These are phyloP conservation scores for Solanum commersonii DNA, from an alignment of 257 asterid genomes.

Conservation along the genomic window DNA sequence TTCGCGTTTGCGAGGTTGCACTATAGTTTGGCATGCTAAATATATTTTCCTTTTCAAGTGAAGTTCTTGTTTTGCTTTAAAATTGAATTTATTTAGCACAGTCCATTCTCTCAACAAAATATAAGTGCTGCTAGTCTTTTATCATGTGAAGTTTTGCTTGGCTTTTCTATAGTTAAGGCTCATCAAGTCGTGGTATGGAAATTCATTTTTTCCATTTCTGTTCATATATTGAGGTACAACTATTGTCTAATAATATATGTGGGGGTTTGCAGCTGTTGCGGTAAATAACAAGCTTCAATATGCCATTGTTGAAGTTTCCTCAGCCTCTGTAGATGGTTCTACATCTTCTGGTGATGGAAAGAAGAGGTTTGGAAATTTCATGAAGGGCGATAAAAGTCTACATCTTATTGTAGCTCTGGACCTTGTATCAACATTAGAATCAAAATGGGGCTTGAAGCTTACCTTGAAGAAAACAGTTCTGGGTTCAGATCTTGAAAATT, in stretches of 20 bases:
- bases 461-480: conserved; percentile 48
- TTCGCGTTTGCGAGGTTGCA: background rate
- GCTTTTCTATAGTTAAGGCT: background rate
- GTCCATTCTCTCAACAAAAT: background rate
- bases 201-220: background rate
- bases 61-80: background rate
- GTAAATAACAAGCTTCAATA: conserved; percentile 86
- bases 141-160: background rate
- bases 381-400: conserved; percentile 41
- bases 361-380: conserved; percentile 55
- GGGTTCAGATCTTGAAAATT: conserved; percentile 86
- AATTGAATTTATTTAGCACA: background rate
- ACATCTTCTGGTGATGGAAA: conserved; percentile 39
- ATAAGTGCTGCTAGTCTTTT: background rate
- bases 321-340: conserved; percentile 28
- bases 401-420: conserved; percentile 71
- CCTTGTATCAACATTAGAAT: conserved; percentile 78
- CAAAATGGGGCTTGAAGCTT: conserved; percentile 81
- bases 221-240: background rate
- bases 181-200: background rate
- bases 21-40: background rate
- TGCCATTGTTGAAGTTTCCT: conserved; percentile 74
- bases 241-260: background rate
- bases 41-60: background rate
- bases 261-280: conserved; percentile 68